Conservation (phyloP, 805 yeast genomes). For the Ogataea henricii region DNA sequence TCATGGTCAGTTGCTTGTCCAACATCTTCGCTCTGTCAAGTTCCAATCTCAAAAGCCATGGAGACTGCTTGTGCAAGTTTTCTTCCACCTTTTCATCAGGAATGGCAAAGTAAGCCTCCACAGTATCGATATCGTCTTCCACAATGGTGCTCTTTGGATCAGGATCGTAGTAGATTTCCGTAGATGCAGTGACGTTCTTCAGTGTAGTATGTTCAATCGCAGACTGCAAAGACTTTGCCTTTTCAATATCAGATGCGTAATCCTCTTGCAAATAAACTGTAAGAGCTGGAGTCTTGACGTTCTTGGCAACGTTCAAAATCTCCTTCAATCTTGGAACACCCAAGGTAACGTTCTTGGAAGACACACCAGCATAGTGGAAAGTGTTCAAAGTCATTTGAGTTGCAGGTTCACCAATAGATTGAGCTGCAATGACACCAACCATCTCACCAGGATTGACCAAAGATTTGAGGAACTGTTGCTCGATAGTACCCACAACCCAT, state of each 20-base stretch:
- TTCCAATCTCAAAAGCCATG: conserved; percentile 96
- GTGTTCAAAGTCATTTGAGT: conserved; percentile 97
- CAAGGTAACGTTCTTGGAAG: conserved; percentile 91
- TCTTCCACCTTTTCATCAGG: conserved; percentile 98
- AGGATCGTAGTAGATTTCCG: conserved; percentile 97
- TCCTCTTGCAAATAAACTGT: conserved; percentile 88
- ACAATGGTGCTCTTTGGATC: conserved; percentile 97
- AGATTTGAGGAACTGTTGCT: conserved; percentile 88
- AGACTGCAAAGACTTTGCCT: conserved; percentile 92
- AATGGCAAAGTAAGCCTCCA: conserved; percentile 94
- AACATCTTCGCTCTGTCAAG: conserved; percentile 98
- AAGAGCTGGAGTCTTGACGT: conserved; percentile 98
- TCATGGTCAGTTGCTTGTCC: conserved; percentile 96
- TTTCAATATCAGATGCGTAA: conserved; percentile 84
- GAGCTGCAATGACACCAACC: conserved; percentile 98
- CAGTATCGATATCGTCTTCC: conserved; percentile 95
- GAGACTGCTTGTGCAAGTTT: conserved; percentile 90
- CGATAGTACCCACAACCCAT: conserved; percentile 95
- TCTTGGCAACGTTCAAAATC: conserved; percentile 96
- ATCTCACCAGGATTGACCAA: conserved; percentile 96
- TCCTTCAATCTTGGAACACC: conserved; percentile 99
- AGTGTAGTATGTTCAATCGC: conserved; percentile 96
- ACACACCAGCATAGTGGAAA: conserved; percentile 98
- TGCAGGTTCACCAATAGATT: conserved; percentile 97
- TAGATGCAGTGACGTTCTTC: conserved; percentile 93